Evolutionary conservation across 2,329 filamentous ascomycete genomes (phyloP), one percentile per base, ranked within the genome.

Genomic region (Epichloe sp.): DNA sequence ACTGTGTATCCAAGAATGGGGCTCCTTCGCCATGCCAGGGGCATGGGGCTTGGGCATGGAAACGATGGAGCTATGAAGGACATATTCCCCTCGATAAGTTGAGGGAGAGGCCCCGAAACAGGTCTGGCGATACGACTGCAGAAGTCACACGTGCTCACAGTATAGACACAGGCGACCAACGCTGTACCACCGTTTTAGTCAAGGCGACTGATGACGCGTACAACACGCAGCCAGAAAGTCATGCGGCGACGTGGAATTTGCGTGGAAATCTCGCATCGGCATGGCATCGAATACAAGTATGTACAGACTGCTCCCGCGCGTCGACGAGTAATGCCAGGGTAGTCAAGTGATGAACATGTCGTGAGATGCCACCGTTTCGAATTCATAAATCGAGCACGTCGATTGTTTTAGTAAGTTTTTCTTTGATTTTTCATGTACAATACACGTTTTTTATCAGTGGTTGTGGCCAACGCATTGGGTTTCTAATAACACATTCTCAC

Each of bases 141-240:
- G 26, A 44, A 19, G 42, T 26, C 23, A 6, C 19, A 12, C 44
- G 52, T 46, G 38, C 55, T 48, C 47, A 40, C 11, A 53, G 54
- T 23, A 59, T 55, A 19, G 57, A 58, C 42, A 62, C 57, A 35
- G 3, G 38, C n/a, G 21, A 48, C 10, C 63, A 63, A 49, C 59
- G 61, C 5, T 78, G 74, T 58, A 71, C 73, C 1, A 75, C 72
- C 0, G 57, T 85, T 47, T 68, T 83, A 4, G 80, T 84, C 58
- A 85, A 84, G 65, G 82, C 82, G 6, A 79, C 77, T 2, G 82
- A 85, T 59, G 78, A 82, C 56, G 69, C 74, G 2, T 85, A 85
- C 62, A 85, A 85, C 56, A 79, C 78, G 0, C 82, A 85, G 63
- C 81, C 82, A 0, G 77, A 83, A 60, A 74, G 66, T 40, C 77